Evolutionary conservation across 805 yeast genomes (phyloP).

Genomic region (Metschnikowia arizonensis): DNA sequence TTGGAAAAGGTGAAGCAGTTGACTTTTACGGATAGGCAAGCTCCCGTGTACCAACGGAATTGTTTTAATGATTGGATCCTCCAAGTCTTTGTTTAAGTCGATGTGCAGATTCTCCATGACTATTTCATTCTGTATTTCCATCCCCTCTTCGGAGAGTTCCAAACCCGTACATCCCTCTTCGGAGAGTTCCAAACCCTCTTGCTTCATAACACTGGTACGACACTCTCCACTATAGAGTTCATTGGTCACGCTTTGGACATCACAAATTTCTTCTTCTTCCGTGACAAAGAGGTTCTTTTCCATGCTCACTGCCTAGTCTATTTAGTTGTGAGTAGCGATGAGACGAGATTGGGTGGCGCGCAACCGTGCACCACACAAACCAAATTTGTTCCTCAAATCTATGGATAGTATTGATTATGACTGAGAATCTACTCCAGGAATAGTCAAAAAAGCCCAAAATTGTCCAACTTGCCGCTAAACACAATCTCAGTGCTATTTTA

Average conservation of each 20-base stretch:
- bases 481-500: too few relatives aligned
- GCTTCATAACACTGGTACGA: not conserved
- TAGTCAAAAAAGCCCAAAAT: too few relatives aligned
- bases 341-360: not conserved
- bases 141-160: too few relatives aligned
- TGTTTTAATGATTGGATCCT: slow-evolving; percentile 39
- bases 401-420: too few relatives aligned
- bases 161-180: too few relatives aligned
- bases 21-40: slow-evolving; percentile 21
- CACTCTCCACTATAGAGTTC: not conserved
- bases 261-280: slow-evolving; percentile 17
- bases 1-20: slow-evolving; percentile 37
- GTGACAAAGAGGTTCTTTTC: slow-evolving; percentile 16
- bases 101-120: not conserved
- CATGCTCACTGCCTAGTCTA: not conserved
- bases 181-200: not conserved
- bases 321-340: not conserved
- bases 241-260: not conserved
- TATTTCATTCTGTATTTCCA: too few relatives aligned
- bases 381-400: too few relatives aligned
- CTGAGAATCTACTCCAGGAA: too few relatives aligned
- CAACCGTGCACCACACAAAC: slow-evolving; percentile 3
- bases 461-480: too few relatives aligned
- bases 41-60: slow-evolving; percentile 33
- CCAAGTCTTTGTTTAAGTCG: too few relatives aligned